Conservation (phyloP, 139 green algal species). For the Tetratostichococcus sp. region DNA sequence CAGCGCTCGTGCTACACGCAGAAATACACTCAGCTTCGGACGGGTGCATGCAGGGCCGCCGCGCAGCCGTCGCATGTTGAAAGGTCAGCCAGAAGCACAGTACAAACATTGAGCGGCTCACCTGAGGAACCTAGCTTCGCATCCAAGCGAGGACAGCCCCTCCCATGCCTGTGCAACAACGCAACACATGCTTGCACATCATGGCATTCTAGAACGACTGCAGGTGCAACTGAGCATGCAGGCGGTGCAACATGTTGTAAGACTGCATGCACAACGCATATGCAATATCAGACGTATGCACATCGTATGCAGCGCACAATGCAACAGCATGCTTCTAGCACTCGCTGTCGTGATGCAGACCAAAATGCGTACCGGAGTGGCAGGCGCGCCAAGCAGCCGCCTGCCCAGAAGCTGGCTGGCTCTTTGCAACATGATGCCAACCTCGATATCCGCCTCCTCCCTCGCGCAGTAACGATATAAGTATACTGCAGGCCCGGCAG, state of each 20-base stretch:
- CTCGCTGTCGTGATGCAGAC: background rate
- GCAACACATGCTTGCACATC: background rate
- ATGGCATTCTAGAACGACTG: background rate
- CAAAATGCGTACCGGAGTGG: background rate
- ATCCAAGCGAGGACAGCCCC: background rate
- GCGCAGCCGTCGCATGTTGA: no score
- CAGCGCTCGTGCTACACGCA: conserved; percentile 27
- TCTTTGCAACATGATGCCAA: background rate
- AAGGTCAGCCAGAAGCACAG: no score
- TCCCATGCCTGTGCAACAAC: background rate
- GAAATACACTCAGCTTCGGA: background rate
- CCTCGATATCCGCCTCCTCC: background rate
- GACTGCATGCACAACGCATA: background rate
- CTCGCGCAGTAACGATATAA: background rate
- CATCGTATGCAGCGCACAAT: background rate
- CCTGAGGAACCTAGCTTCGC: background rate
- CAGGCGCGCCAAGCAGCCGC: background rate
- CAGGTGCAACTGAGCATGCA: no score
- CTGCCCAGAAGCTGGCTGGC: background rate
- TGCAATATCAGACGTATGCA: background rate
- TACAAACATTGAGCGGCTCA: background rate
- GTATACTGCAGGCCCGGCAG: background rate
- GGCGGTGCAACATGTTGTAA: no score
- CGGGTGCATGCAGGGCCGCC: background rate
- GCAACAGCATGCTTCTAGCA: background rate